A percentile compares a stretch with the other conserved stretches of the same genome.
Evolutionary conservation across 176 grass and related monocot genomes (phyloP).

Genomic region (Alloteropsis semialata): DNA sequence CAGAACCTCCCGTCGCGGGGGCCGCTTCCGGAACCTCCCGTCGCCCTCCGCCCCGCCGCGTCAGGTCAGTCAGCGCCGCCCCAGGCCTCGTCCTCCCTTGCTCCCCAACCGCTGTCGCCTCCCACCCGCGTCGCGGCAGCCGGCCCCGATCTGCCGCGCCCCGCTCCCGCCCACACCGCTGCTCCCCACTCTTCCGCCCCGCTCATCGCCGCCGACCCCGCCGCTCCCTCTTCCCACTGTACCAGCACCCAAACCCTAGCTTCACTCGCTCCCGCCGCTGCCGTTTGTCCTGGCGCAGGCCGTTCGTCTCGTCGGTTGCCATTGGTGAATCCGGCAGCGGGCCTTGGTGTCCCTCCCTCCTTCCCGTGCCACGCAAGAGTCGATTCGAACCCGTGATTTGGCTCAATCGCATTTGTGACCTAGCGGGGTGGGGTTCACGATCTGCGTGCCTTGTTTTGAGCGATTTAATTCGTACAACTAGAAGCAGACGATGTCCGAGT

Average conservation of each 20-base stretch:
- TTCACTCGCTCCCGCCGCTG: too few relatives aligned
- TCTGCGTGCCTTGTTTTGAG: background rate
- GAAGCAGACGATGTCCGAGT: background rate
- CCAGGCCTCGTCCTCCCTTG: background rate
- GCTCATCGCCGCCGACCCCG: background rate
- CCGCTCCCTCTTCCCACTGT: background rate
- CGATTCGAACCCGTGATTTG: too few relatives aligned
- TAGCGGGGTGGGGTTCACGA: too few relatives aligned
- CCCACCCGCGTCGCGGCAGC: background rate
- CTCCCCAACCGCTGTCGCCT: background rate
- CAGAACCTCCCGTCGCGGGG: background rate
- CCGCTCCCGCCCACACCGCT: background rate
- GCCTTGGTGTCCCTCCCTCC: too few relatives aligned
- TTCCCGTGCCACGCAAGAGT: too few relatives aligned
- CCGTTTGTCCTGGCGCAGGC: background rate
- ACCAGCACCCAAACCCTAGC: background rate
- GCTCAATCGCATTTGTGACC: too few relatives aligned
- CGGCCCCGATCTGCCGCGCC: background rate
- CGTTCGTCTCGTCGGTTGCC: too few relatives aligned
- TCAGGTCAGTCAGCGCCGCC: slow-evolving; percentile 39
- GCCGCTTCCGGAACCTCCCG: background rate
- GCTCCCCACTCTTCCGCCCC: background rate
- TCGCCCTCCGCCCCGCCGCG: background rate
- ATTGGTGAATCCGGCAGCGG: too few relatives aligned
- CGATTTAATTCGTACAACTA: background rate